Evolutionary conservation across 176 grass and related monocot genomes (phyloP).

Genomic region (Puya raimondii): DNA sequence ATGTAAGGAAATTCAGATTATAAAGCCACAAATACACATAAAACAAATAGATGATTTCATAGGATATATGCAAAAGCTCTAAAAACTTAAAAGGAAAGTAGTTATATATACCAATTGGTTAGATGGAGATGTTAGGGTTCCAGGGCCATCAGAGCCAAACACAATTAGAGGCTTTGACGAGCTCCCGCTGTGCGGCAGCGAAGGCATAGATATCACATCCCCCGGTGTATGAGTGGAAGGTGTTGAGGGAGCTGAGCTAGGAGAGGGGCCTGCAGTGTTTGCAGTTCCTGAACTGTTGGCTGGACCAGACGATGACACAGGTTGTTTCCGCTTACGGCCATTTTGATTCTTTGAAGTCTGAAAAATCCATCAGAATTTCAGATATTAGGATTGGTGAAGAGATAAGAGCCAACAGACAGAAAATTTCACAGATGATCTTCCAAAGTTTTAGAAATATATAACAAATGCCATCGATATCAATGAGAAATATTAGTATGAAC

Average conservation of each 20-base stretch:
- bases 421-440: background rate
- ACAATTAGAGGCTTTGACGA: slow-evolving; percentile 66
- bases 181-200: slow-evolving; percentile 60
- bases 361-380: slow-evolving; percentile 17
- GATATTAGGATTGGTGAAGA: background rate
- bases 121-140: slow-evolving; percentile 70
- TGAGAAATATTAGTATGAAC: background rate
- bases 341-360: slow-evolving; percentile 55
- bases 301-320: slow-evolving; percentile 54
- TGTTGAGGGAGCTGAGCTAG: slow-evolving; percentile 88
- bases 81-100: background rate
- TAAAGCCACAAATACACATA: no score
- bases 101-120: slow-evolving; percentile 56
- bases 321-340: slow-evolving; percentile 70
- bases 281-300: slow-evolving; percentile 82
- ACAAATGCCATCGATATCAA: no score
- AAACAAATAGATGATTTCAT: background rate
- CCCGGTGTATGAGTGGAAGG: slow-evolving; percentile 93
- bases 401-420: background rate
- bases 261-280: slow-evolving; percentile 91
- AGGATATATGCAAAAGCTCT: no score
- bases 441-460: background rate
- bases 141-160: slow-evolving; percentile 69
- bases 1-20: no score
- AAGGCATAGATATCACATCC: slow-evolving; percentile 72